These are phyloP conservation scores for Geotrichum histeridarum DNA, from an alignment of 1,139 yeast genomes.

Conservation along the genomic window DNA sequence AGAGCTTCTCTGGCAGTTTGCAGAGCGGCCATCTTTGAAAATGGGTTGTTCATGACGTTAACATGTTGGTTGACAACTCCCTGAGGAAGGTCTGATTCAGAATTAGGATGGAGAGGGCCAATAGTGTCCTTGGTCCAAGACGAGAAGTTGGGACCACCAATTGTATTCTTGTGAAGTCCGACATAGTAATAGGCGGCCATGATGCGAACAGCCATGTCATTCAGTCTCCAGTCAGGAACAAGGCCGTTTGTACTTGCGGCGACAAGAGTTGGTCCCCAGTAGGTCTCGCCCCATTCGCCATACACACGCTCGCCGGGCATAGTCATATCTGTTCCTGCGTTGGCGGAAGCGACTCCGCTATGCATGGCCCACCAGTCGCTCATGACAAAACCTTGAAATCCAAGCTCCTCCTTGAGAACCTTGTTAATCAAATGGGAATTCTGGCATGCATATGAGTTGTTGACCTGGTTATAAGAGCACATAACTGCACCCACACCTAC, in stretches of 20 bases:
- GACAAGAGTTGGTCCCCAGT: slow-evolving; percentile 56
- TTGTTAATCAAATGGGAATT: slow-evolving; percentile 54
- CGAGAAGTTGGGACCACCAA: slow-evolving; percentile 52
- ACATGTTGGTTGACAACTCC: slow-evolving; percentile 52
- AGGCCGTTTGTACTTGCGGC: slow-evolving; percentile 54
- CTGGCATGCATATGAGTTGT: slow-evolving; percentile 58
- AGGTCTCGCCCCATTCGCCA: slow-evolving; percentile 42
- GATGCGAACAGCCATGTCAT: slow-evolving; percentile 59
- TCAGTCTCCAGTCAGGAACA: slow-evolving; percentile 50
- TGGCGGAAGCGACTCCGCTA: slow-evolving; percentile 52
- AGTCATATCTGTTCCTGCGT: slow-evolving; percentile 61
- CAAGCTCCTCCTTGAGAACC: slow-evolving; percentile 56
- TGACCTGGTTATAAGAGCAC: slow-evolving; percentile 59
- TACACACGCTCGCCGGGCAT: slow-evolving; percentile 55
- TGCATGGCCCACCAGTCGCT: slow-evolving; percentile 62
- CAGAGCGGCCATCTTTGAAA: slow-evolving; percentile 49
- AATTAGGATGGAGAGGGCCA: slow-evolving; percentile 47
- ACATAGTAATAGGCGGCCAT: slow-evolving; percentile 51
- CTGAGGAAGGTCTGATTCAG: slow-evolving; percentile 44
- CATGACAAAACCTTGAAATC: slow-evolving; percentile 62
- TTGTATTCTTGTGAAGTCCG: slow-evolving; percentile 29
- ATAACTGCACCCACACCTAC: slow-evolving; percentile 60
- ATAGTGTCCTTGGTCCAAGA: slow-evolving; percentile 56
- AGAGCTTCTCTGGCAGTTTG: slow-evolving; percentile 56
- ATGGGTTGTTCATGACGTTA: slow-evolving; percentile 46